These are phyloP conservation scores for Komagataella pseudopastoris DNA, from an alignment of 805 yeast species.

Conservation along the genomic window DNA sequence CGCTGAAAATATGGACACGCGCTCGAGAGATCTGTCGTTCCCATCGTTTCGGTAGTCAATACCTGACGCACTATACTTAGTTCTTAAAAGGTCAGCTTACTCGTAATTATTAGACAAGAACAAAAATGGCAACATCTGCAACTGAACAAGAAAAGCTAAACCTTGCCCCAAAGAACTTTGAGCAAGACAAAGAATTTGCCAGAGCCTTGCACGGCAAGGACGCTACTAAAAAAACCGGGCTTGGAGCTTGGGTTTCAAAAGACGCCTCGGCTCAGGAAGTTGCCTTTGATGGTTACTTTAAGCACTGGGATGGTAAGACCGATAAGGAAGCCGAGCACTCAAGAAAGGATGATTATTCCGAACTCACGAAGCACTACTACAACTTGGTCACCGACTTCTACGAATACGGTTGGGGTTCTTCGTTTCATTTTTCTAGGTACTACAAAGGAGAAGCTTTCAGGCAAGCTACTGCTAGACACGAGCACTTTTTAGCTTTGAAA, in stretches of 20 bases:
- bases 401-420: conserved; percentile 99
- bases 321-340: conserved; percentile 54
- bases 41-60: background rate
- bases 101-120: background rate
- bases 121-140: background rate
- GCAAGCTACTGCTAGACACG: conserved; percentile 95
- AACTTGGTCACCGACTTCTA: conserved; percentile 95
- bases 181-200: conserved; percentile 61
- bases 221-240: conserved; percentile 51
- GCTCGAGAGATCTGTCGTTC: background rate
- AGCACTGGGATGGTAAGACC: conserved; percentile 94
- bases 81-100: background rate
- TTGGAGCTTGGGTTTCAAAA: conserved; percentile 66
- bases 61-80: background rate
- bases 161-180: conserved; percentile 41
- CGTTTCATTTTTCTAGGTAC: conserved; percentile 94
- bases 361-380: conserved; percentile 88
- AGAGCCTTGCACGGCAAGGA: conserved; percentile 75
- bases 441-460: conserved; percentile 86
- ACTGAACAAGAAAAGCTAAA: conserved; percentile 5
- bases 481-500: conserved; percentile 83
- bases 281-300: conserved; percentile 83
- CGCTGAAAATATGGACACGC: background rate
- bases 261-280: conserved; percentile 67
- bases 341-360: conserved; percentile 77